A percentile compares a stretch with the other conserved stretches of the same genome.
Evolutionary conservation across 2,329 filamentous ascomycete genomes (phyloP).

Genomic region (Paradendryphiella salina): DNA sequence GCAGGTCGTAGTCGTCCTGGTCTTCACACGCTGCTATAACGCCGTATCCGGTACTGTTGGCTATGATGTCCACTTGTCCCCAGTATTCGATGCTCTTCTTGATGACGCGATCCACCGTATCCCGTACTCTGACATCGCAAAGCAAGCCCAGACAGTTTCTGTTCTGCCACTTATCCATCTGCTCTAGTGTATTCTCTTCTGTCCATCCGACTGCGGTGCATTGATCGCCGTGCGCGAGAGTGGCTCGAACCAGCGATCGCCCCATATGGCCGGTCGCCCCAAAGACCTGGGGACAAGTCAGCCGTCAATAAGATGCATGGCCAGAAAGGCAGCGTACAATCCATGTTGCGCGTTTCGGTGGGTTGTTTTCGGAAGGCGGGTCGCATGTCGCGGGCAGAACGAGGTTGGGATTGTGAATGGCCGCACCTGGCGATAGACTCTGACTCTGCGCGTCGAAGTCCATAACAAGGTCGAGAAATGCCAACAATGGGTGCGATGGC

Average conservation of each 20-base stretch:
- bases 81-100: conserved; percentile 72
- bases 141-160: conserved; percentile 74
- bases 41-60: conserved; percentile 88
- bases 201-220: conserved; percentile 85
- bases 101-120: conserved; percentile 74
- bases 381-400: conserved; percentile 83
- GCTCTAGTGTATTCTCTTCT: conserved; percentile 72
- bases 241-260: conserved; percentile 81
- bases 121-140: conserved; percentile 83
- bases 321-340: conserved; percentile 61
- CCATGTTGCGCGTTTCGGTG: conserved; percentile 80
- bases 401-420: conserved; percentile 49
- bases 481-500: conserved; percentile 13
- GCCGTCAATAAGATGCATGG: background rate
- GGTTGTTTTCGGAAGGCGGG: conserved; percentile 72
- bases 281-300: conserved; percentile 63
- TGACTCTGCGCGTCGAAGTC: conserved; percentile 44
- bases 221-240: conserved; percentile 76
- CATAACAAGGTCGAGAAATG: conserved; percentile 28
- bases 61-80: conserved; percentile 82
- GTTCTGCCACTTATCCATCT: conserved; percentile 71
- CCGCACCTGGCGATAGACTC: conserved; percentile 44
- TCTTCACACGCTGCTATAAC: conserved; percentile 96
- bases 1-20: conserved; percentile 91
- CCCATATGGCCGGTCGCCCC: conserved; percentile 98